Evolutionary conservation across 176 grass and related monocot genomes (phyloP).

Genomic region (Hyparrhenia diplandra): DNA sequence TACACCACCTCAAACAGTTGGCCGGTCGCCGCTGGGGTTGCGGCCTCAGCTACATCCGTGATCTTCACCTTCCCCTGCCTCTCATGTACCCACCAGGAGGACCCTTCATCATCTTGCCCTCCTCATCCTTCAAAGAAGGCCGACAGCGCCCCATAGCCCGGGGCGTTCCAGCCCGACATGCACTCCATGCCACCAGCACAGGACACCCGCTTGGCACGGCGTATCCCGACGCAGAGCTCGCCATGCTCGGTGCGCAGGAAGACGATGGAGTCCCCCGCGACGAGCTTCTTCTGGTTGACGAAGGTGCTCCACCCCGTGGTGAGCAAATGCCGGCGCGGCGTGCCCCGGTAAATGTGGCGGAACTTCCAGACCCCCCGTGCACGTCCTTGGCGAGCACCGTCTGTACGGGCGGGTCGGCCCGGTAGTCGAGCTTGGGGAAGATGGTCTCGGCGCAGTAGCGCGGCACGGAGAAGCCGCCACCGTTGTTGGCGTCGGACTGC

Average conservation of each 20-base stretch:
- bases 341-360: slow-evolving; percentile 71
- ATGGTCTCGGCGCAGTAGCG: slow-evolving; percentile 72
- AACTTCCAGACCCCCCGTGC: slow-evolving; percentile 68
- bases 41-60: slow-evolving; percentile 32
- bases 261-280: slow-evolving; percentile 58
- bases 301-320: slow-evolving; percentile 74
- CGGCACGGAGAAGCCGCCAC: slow-evolving; percentile 64
- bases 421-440: slow-evolving; percentile 63
- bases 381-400: slow-evolving; percentile 60
- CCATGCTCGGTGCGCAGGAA: slow-evolving; percentile 49
- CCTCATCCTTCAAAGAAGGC: slow-evolving; percentile 55
- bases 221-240: slow-evolving; percentile 54
- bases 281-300: slow-evolving; percentile 68
- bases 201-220: slow-evolving; percentile 38
- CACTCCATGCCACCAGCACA: slow-evolving; percentile 41
- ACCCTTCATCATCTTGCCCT: slow-evolving; percentile 38
- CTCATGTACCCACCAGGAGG: slow-evolving; percentile 26
- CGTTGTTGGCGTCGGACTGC: slow-evolving; percentile 72
- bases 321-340: slow-evolving; percentile 63
- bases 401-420: slow-evolving; percentile 51
- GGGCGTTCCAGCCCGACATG: slow-evolving; percentile 56
- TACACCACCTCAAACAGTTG: slow-evolving; percentile 61
- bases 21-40: slow-evolving; percentile 34
- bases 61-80: slow-evolving; percentile 52
- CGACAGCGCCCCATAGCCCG: slow-evolving; percentile 42